Base-by-base conservation (phyloP, 192 early-diverging fungal genomes). In the Dissophora ornata region DNA sequence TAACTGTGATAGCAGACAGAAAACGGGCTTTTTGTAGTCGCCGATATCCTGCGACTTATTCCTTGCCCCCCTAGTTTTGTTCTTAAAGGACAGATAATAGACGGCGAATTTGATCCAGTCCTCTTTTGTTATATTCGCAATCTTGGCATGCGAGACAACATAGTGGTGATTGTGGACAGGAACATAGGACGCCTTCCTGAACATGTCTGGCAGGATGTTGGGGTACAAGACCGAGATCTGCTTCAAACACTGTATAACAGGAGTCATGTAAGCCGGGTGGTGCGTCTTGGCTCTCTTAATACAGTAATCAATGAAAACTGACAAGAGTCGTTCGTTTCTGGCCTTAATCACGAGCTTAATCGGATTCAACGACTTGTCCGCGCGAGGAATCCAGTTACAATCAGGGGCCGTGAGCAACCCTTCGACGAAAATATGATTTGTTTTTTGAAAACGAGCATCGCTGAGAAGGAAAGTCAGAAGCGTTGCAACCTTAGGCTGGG, bases 221-320 rank as follows among this genome's bases (percentile, higher is more conserved):
- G 71, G 57, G 22, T 75, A 67, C 4, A 49, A 38, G 2, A 55
- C 50, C 15, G 71, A 60, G 16, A 75, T 48, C 33, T 75, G 63
- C 18, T 65, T 48, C 33, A 75, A 19, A 36, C 71, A 75, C 24
- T 75, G 71, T 3, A 75, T 45, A 0, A 57, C 71, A 1, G 71
- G 71, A 49, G 61, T 46, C 10, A 75, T 13, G 50, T 75, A 75
- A 9, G 71, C 71, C 3, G 71, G 71, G n/a, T 75, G 71, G 25
- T 58, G 47, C 30, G 41, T 46, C 28, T 75, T 75, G 21, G 71
- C 63, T 22, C 63, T 57, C 32, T 55, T 38, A 51, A 75, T 66
- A 18, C 71, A 65, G 42, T 75, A 75, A 3, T 67, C 57, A 25
- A 75, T 47, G 13, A 75, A 67, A 0, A 51, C 63, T 16, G 60